These are phyloP conservation scores for Phytophthora cryptogea DNA, from an alignment of 352 stramenopile genomes.

Conservation along the genomic window DNA sequence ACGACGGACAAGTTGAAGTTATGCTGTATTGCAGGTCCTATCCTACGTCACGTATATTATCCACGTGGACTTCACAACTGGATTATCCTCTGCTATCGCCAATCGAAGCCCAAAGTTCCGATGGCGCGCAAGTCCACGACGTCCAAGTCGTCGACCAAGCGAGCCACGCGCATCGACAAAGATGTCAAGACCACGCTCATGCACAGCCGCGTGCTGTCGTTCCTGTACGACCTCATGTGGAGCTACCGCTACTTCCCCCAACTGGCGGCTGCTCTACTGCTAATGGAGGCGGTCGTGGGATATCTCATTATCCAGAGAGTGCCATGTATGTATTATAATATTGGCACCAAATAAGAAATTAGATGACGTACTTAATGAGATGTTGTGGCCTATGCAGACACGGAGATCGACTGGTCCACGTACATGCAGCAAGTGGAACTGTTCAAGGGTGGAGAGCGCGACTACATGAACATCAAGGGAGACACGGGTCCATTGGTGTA, in stretches of 20 bases:
- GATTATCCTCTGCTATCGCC: constrained; percentile 11
- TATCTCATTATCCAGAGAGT: constrained; percentile 86
- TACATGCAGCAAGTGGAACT: constrained; percentile 98
- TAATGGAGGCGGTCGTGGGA: constrained; percentile 60
- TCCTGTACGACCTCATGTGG: constrained; percentile 87
- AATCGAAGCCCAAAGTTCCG: background rate
- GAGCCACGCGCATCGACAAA: constrained; percentile 85
- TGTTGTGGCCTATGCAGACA: constrained; percentile 71
- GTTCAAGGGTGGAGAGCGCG: constrained; percentile 92
- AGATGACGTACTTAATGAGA: background rate
- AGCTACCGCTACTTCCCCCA: constrained; percentile 87
- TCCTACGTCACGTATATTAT: background rate
- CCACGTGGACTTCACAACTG: constrained; percentile 23
- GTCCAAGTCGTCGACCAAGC: constrained; percentile 23
- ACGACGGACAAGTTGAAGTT: constrained; percentile 6
- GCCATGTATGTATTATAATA: constrained; percentile 47
- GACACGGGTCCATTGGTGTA: constrained; percentile 98
- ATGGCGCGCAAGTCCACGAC: constrained; percentile 40
- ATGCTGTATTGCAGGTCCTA: constrained; percentile 13
- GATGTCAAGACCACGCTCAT: constrained; percentile 81
- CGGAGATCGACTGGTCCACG: constrained; percentile 99
- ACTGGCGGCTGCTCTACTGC: constrained; percentile 57
- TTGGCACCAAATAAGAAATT: background rate
- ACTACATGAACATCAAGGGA: constrained; percentile 96
- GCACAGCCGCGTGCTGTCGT: constrained; percentile 69